Conservation (phyloP, 805 yeast genomes). For the Saccharomycopsis fermentans region DNA sequence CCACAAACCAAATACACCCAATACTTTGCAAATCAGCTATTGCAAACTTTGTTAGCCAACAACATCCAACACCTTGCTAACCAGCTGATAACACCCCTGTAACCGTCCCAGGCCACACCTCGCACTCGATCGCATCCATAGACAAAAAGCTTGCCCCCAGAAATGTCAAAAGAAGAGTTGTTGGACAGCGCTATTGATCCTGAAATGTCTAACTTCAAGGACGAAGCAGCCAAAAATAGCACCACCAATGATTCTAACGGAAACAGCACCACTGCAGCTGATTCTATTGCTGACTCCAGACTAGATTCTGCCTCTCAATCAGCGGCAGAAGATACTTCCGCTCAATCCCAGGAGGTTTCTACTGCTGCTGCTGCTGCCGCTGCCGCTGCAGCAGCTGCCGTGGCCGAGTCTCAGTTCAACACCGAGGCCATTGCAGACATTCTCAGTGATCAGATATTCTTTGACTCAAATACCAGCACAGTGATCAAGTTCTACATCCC, state of each 20-base stretch:
- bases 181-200: neutral
- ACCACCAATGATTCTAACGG: neutral
- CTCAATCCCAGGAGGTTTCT: neutral
- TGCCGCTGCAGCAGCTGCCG: neutral
- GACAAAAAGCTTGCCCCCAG: neutral
- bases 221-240: neutral
- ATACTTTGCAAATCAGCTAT: neutral
- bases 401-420: neutral
- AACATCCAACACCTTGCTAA: neutral
- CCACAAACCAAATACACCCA: conserved; percentile 1
- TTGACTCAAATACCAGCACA: neutral
- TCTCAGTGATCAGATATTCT: neutral
- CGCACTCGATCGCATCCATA: neutral
- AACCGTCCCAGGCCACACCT: neutral
- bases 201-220: conserved; percentile 1
- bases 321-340: neutral
- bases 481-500: conserved; percentile 12
- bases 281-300: too few species aligned
- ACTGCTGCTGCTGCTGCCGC: neutral
- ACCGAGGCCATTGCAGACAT: neutral
- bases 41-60: neutral
- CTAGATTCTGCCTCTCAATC: neutral
- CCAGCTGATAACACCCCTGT: neutral
- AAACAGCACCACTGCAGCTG: too few species aligned
- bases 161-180: neutral